phyloP scores from a whole-genome alignment of 306 rosid genomes.

The Quercus dentata region DNA sequence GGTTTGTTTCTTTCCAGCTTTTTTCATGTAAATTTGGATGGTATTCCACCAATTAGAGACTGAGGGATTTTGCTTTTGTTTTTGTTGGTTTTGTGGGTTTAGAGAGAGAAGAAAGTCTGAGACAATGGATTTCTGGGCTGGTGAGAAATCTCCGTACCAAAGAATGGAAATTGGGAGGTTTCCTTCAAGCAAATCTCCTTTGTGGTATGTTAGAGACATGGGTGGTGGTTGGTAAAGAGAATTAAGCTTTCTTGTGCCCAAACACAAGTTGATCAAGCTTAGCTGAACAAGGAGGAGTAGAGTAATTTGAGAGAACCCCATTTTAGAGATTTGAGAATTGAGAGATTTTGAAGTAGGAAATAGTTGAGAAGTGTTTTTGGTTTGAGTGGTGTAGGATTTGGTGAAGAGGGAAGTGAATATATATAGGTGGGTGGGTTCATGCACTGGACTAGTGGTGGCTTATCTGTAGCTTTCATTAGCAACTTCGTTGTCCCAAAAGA shows the following conservation, averaged over 20 bases:
- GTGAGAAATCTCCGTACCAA: constrained; percentile 33
- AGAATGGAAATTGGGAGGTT: constrained; percentile 19
- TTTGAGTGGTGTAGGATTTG: neutral
- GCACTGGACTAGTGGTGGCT: neutral
- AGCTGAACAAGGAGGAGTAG: neutral
- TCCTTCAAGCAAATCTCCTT: constrained; percentile 31
- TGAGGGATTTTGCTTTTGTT: neutral
- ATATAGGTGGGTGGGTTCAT: constrained; percentile 20
- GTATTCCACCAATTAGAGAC: constrained; percentile 35
- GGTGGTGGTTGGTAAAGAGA: constrained; percentile 29
- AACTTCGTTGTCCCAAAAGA: neutral
- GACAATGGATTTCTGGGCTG: constrained; percentile 22
- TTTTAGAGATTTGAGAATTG: neutral
- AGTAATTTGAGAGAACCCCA: constrained; percentile 11
- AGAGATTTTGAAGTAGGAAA: neutral
- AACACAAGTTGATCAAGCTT: constrained; percentile 3
- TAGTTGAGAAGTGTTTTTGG: neutral
- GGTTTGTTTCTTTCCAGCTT: constrained; percentile 16
- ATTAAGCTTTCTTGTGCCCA: constrained; percentile 26
- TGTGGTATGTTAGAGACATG: constrained; percentile 14
- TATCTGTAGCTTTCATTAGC: constrained; percentile 5
- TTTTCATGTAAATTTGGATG: constrained; percentile 26
- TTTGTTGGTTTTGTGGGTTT: neutral
- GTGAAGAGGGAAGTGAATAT: neutral
- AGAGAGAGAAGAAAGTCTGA: constrained; percentile 32